Evolutionary conservation across 2,329 filamentous ascomycete genomes (phyloP).

Genomic region (Penicillium sp.): DNA sequence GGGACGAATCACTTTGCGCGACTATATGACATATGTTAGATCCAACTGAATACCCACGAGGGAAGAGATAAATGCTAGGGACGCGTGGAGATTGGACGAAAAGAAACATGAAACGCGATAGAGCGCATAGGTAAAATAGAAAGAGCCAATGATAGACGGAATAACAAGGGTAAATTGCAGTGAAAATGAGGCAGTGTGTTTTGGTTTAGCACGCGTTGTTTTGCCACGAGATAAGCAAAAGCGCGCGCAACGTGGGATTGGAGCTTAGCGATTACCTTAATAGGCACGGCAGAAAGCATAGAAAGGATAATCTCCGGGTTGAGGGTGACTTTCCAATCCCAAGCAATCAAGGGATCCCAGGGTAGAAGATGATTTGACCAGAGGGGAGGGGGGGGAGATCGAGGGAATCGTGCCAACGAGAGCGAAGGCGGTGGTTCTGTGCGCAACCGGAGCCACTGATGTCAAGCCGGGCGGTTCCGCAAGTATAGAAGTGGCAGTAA

Average conservation of each 20-base stretch:
- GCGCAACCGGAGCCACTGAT: conserved; percentile 9
- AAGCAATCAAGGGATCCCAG: conserved; percentile 17
- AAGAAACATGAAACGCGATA: conserved; percentile 10
- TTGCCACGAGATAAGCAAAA: conserved; percentile 11
- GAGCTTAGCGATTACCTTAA: conserved; percentile 13
- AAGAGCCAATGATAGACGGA: conserved; percentile 11
- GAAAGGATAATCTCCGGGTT: conserved; percentile 14
- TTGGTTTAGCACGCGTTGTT: conserved; percentile 18
- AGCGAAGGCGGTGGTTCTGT: conserved; percentile 14
- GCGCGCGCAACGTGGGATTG: conserved; percentile 17
- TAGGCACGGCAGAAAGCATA: conserved; percentile 1
- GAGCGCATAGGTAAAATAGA: background rate
- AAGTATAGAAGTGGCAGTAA: background rate
- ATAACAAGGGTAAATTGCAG: conserved; percentile 1
- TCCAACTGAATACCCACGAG: conserved; percentile 5
- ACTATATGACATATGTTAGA: conserved; percentile 14
- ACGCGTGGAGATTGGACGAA: conserved; percentile 12
- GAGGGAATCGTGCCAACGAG: conserved; percentile 15
- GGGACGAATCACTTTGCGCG: conserved; percentile 10
- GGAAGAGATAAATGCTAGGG: conserved; percentile 11
- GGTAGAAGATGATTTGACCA: conserved; percentile 16
- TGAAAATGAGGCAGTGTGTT: background rate
- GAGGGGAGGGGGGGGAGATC: conserved; percentile 9
- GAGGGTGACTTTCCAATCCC: conserved; percentile 8
- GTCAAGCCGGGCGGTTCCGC: conserved; percentile 13